These are phyloP conservation scores for Thielaviopsis euricoi DNA, from an alignment of 2,329 filamentous ascomycete genomes.

Conservation along the genomic window DNA sequence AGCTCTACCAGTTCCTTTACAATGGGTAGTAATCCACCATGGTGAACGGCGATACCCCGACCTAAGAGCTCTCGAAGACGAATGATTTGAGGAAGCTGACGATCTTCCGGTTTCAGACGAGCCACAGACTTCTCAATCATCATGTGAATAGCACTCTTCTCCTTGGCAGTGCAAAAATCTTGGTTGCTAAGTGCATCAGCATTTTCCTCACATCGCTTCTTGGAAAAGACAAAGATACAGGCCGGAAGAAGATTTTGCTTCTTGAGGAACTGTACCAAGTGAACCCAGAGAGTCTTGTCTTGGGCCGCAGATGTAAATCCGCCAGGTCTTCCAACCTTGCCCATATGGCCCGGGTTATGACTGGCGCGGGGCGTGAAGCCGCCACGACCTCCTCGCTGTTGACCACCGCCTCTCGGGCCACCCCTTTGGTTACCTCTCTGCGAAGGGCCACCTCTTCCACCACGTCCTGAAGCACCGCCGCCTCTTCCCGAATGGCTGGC, in stretches of 20 bases:
- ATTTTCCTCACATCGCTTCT: conserved; percentile 93
- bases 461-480: conserved; percentile 17
- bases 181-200: conserved; percentile 88
- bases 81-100: conserved; percentile 79
- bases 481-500: conserved; percentile 11
- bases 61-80: conserved; percentile 70
- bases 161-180: conserved; percentile 80
- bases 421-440: conserved; percentile 23
- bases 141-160: conserved; percentile 97
- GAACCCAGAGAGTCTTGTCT: conserved; percentile 93
- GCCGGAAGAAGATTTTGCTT: conserved; percentile 78
- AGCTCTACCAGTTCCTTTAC: conserved; percentile 98
- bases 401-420: conserved; percentile 21
- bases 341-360: conserved; percentile 67
- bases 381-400: conserved; percentile 38
- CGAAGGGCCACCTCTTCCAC: conserved; percentile 7
- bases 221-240: conserved; percentile 97
- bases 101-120: conserved; percentile 76
- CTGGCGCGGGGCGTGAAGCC: conserved; percentile 38
- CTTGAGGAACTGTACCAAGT: conserved; percentile 78
- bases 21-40: conserved; percentile 85
- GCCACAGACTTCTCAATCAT: conserved; percentile 91
- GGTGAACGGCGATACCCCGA: conserved; percentile 87
- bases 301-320: conserved; percentile 81
- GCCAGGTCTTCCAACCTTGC: conserved; percentile 67